Conservation (phyloP, 768 basidiomycete species). For the Lentinula edodes region DNA sequence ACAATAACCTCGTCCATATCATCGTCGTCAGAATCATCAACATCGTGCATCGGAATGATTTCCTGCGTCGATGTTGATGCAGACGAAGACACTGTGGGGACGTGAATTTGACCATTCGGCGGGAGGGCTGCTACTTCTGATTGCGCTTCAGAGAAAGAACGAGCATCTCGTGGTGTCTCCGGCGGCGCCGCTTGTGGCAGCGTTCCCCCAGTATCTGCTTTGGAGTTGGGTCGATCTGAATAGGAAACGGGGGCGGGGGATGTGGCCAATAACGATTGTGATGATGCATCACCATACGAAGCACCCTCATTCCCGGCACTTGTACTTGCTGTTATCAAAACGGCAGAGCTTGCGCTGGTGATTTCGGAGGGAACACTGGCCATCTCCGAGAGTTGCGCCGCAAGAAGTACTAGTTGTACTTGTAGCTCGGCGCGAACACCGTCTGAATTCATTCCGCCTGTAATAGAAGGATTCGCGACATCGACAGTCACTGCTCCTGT, state of each 20-base stretch:
- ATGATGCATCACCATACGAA: not conserved
- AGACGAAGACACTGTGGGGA: not conserved
- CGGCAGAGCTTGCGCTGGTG: not conserved
- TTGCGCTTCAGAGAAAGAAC: not conserved
- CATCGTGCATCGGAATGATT: not conserved
- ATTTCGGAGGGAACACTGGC: constrained; percentile 30
- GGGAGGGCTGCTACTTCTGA: not conserved
- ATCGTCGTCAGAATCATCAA: constrained; percentile 6
- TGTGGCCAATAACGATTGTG: not conserved
- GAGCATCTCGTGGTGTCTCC: not conserved
- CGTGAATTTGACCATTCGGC: not conserved
- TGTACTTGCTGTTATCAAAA: not conserved
- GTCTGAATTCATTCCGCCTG: constrained; percentile 18
- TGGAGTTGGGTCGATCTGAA: not conserved
- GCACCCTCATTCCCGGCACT: not conserved
- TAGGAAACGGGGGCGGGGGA: not conserved
- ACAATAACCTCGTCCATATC: constrained; percentile 6
- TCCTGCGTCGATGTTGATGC: not conserved
- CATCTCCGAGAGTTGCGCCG: constrained; percentile 67
- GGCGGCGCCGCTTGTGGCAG: not conserved
- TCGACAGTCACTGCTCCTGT: not conserved
- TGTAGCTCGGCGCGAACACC: constrained; percentile 63
- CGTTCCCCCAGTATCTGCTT: not conserved
- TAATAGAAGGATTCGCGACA: constrained; percentile 6
- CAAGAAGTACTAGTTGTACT: constrained; percentile 66